A percentile compares a stretch with the other conserved stretches of the same genome.
Evolutionary conservation across 345 rosid species (phyloP).

Genomic region (Heritiera littoralis): DNA sequence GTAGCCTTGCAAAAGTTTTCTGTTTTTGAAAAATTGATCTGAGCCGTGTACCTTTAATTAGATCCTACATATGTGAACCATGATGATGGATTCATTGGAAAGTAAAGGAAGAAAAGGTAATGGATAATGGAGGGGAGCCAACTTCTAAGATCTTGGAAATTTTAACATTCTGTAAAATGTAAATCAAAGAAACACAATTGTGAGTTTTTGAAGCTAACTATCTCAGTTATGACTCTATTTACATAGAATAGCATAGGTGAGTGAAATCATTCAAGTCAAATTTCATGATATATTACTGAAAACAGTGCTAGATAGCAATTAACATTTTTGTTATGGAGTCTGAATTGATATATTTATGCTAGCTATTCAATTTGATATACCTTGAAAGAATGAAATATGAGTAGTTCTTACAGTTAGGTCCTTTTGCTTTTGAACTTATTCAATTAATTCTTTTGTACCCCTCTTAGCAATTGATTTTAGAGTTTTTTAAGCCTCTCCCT

Average conservation of each 20-base stretch:
- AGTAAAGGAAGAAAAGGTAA: neutral
- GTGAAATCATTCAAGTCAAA: neutral
- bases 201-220: constrained; percentile 1
- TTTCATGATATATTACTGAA: neutral
- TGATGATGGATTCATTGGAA: neutral
- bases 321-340: neutral
- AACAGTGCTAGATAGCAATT: neutral
- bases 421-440: neutral
- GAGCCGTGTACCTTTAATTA: neutral
- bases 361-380: neutral
- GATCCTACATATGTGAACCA: neutral
- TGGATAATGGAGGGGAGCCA: neutral
- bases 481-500: neutral
- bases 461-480: neutral
- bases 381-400: neutral
- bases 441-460: too few relatives aligned
- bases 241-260: neutral
- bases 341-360: neutral
- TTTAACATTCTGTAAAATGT: neutral
- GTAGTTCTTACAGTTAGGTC: too few relatives aligned
- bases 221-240: neutral
- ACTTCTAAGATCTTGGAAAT: neutral
- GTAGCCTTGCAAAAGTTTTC: neutral
- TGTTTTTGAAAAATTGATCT: neutral
- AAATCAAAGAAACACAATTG: neutral